Percentiles rank a stretch among this genome's conserved stretches.
phyloP scores from a whole-genome alignment of 768 basidiomycete genomes.

The Hydnomerulius pinastri region DNA sequence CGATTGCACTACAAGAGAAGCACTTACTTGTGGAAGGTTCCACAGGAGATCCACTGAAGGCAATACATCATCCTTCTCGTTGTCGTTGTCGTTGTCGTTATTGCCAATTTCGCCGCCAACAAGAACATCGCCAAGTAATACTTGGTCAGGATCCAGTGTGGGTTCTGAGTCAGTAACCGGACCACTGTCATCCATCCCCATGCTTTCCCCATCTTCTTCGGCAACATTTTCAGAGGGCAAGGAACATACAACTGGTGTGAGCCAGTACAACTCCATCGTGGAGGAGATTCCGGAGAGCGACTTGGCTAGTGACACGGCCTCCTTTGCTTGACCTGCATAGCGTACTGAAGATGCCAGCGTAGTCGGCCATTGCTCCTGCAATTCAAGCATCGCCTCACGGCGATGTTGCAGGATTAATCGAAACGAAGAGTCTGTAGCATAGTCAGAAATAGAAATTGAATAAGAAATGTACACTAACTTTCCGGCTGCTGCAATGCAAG shows the following conservation, averaged over 20 bases:
- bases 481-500: no score
- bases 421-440: neutral
- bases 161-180: neutral
- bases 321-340: conserved; percentile 12
- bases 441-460: neutral
- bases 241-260: neutral
- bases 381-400: conserved; percentile 10
- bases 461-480: neutral
- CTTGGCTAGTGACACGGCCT: neutral
- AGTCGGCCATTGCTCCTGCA: conserved; percentile 23
- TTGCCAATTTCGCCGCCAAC: neutral
- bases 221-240: neutral
- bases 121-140: neutral
- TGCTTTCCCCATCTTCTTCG: neutral
- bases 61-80: neutral
- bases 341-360: conserved; percentile 2
- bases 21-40: neutral
- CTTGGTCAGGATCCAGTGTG: neutral
- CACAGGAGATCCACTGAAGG: neutral
- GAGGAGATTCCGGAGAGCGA: neutral
- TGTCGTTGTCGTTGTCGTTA: neutral
- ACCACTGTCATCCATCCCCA: no score
- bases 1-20: neutral
- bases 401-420: neutral
- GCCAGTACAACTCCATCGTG: neutral